Percentiles rank a stretch among this genome's conserved stretches.
These are phyloP conservation scores for Scleromitrula shiraiana DNA, from an alignment of 2,329 filamentous ascomycete genomes.

Conservation along the genomic window DNA sequence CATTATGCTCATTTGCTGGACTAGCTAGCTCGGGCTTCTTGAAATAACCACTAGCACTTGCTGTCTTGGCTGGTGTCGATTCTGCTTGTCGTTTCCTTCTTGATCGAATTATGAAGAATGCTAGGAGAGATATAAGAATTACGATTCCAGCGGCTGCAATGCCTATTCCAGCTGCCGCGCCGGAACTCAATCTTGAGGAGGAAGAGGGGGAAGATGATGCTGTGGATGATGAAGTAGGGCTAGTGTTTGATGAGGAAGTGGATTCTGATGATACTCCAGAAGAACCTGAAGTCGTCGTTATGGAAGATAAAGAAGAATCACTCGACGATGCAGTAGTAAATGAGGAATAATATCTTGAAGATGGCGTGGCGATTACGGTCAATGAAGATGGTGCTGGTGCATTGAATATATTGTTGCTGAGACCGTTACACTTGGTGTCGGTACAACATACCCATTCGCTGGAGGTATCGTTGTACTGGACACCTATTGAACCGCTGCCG, in stretches of 20 bases:
- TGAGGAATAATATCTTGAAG: not conserved
- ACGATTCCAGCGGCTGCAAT: not conserved
- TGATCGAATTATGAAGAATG: not conserved
- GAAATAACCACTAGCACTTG: no score
- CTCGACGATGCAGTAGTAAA: not conserved
- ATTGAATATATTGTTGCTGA: not conserved
- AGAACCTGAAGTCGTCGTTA: not conserved
- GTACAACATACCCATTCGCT: not conserved
- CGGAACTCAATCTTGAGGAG: not conserved
- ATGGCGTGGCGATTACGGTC: not conserved
- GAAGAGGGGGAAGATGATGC: not conserved
- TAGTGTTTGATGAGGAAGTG: not conserved
- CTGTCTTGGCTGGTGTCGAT: no score
- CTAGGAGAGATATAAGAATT: not conserved
- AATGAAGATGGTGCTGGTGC: not conserved
- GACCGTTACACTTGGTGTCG: not conserved
- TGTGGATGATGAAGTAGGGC: not conserved
- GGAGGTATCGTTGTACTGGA: not conserved
- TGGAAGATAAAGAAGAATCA: not conserved
- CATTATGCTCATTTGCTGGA: no score
- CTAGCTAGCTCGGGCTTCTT: no score
- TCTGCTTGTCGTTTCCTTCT: not conserved
- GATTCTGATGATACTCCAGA: not conserved
- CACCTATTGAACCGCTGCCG: not conserved
- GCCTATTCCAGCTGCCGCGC: not conserved